Conservation (phyloP, 495 filamentous ascomycete species). For the Bathelium albidoporum region DNA sequence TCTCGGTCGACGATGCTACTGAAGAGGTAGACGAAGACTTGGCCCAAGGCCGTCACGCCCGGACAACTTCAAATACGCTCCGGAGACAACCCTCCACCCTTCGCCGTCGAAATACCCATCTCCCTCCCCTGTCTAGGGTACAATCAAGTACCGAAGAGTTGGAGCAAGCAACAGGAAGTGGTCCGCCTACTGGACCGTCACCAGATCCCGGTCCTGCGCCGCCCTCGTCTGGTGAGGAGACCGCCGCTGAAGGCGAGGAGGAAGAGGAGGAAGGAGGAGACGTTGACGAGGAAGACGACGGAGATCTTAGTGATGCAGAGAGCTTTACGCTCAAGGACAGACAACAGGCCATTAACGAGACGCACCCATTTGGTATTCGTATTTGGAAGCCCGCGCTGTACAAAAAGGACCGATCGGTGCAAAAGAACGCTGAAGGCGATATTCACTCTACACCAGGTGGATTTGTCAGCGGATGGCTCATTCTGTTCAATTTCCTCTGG, state of each 20-base stretch:
- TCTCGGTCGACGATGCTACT: slow-evolving; percentile 87
- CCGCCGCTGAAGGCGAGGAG: slow-evolving; percentile 35
- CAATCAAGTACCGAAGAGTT: slow-evolving; percentile 27
- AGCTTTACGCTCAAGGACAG: slow-evolving; percentile 76
- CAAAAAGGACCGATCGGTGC: slow-evolving; percentile 93
- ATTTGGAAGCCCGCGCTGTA: slow-evolving; percentile 98
- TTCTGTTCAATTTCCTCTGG: slow-evolving; percentile 83
- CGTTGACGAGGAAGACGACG: slow-evolving; percentile 36
- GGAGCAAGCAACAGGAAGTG: slow-evolving; percentile 13
- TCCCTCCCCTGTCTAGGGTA: slow-evolving; percentile 44
- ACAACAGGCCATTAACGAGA: slow-evolving; percentile 97
- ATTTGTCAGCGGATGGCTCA: slow-evolving; percentile 69
- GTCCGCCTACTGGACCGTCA: slow-evolving; percentile 20
- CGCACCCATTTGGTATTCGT: slow-evolving; percentile 95
- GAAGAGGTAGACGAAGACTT: slow-evolving; percentile 64
- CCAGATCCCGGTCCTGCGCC: slow-evolving; percentile 26
- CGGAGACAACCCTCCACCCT: slow-evolving; percentile 56
- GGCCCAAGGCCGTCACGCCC: slow-evolving; percentile 13
- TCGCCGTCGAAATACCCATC: slow-evolving; percentile 52
- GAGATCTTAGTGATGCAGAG: slow-evolving; percentile 35
- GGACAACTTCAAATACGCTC: slow-evolving; percentile 20
- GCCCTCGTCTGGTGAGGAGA: slow-evolving; percentile 9
- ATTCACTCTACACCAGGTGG: slow-evolving; percentile 94
- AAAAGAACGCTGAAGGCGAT: slow-evolving; percentile 91
- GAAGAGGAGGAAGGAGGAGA: slow-evolving; percentile 59